Conservation (phyloP, 352 stramenopile species). For the Phytophthora brassicae region DNA sequence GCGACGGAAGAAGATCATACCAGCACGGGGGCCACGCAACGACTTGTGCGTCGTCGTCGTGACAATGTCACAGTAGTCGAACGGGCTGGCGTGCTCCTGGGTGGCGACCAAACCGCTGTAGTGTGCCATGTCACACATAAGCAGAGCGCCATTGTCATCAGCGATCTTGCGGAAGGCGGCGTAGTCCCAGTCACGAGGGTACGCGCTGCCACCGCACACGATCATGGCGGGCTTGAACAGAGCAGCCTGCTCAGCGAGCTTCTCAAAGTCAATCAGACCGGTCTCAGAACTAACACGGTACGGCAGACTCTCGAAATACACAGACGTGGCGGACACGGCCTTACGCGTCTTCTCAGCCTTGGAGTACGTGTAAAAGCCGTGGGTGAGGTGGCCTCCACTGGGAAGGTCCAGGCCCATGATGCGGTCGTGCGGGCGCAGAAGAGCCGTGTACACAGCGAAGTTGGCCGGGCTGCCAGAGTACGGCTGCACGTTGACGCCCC, state of each 20-base stretch:
- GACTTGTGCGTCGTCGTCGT: constrained; percentile 99
- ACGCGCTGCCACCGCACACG: constrained; percentile 96
- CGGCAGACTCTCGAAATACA: constrained; percentile 99
- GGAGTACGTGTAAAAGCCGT: constrained; percentile 98
- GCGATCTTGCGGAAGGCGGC: constrained; percentile 96
- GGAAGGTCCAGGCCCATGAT: constrained; percentile 99
- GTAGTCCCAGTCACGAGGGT: constrained; percentile 99
- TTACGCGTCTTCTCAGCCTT: constrained; percentile 97
- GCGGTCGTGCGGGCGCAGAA: constrained; percentile 97
- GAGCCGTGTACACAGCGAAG: constrained; percentile 98
- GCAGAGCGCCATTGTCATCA: constrained; percentile 95
- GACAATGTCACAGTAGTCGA: constrained; percentile 98
- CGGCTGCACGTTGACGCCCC: constrained; percentile 99
- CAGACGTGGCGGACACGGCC: constrained; percentile 98
- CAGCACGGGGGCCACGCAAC: constrained; percentile 95
- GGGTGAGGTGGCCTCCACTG: constrained; percentile 97
- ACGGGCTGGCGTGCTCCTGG: constrained; percentile 93
- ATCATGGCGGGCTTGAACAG: constrained; percentile 99
- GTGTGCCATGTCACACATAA: constrained; percentile 99
- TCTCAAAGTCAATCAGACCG: constrained; percentile 97
- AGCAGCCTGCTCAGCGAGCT: constrained; percentile 91
- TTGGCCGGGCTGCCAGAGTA: constrained; percentile 98
- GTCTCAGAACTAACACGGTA: constrained; percentile 96
- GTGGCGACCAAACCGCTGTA: constrained; percentile 98
- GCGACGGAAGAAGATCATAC: constrained; percentile 99